phyloP scores from a whole-genome alignment of 495 filamentous ascomycete genomes.

The Neurospora sp. region DNA sequence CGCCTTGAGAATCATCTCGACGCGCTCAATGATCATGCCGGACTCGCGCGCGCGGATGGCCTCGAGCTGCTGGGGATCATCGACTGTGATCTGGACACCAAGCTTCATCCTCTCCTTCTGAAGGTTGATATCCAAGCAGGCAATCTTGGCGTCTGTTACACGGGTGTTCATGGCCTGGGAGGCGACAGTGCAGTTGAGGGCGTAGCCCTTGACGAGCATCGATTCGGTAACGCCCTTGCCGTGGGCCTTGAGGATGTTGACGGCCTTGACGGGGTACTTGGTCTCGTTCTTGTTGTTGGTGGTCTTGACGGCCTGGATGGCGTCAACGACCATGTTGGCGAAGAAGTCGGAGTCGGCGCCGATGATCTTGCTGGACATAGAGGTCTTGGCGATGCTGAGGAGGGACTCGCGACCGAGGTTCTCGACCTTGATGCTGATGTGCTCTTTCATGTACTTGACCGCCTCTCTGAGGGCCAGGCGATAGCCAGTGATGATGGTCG shows the following conservation, averaged over 20 bases:
- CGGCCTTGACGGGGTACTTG: constrained; percentile 98
- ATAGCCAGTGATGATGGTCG: constrained; percentile 98
- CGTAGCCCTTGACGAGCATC: constrained; percentile 88
- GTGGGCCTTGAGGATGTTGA: constrained; percentile 97
- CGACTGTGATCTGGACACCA: constrained; percentile 95
- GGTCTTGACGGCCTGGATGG: constrained; percentile 89
- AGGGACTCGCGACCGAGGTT: constrained; percentile 79
- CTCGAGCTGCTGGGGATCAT: constrained; percentile 93
- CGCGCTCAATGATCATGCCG: constrained; percentile 84
- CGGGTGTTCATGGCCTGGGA: constrained; percentile 97
- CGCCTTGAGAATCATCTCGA: constrained; percentile 96
- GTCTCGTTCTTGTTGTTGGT: constrained; percentile 79
- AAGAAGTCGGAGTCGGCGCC: constrained; percentile 95
- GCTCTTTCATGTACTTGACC: constrained; percentile 97
- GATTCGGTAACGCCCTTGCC: constrained; percentile 88
- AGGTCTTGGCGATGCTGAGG: constrained; percentile 93
- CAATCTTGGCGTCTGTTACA: constrained; percentile 90
- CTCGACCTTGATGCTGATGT: constrained; percentile 91
- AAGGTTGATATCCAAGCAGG: constrained; percentile 93
- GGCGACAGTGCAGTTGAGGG: constrained; percentile 96
- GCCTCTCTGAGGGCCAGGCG: constrained; percentile 90
- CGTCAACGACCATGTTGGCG: constrained; percentile 91
- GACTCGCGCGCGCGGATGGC: constrained; percentile 89
- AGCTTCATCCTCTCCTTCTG: constrained; percentile 99
- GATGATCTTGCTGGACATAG: constrained; percentile 99